phyloP scores from a whole-genome alignment of 495 filamentous ascomycete species.

The Extremus antarcticus region DNA sequence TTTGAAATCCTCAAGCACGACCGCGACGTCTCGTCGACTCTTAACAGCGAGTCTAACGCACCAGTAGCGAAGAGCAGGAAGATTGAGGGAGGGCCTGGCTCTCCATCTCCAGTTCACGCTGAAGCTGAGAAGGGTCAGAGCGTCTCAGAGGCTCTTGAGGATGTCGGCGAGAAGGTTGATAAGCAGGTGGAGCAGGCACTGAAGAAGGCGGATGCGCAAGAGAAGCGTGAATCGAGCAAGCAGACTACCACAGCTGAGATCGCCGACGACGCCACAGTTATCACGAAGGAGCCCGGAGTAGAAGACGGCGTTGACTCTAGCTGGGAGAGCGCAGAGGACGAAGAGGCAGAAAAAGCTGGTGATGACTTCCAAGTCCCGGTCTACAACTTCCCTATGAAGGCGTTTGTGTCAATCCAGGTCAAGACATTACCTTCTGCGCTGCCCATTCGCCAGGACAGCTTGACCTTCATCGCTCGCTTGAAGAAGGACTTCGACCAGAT shows the following conservation, averaged over 20 bases:
- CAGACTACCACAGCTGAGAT: slow-evolving; percentile 15
- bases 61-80: slow-evolving; percentile 26
- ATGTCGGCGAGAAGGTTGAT: slow-evolving; percentile 56
- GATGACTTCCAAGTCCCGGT: slow-evolving; percentile 48
- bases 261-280: slow-evolving; percentile 37
- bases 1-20: slow-evolving; percentile 32
- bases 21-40: slow-evolving; percentile 19
- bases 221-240: slow-evolving; percentile 7
- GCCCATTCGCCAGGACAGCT: slow-evolving; percentile 50
- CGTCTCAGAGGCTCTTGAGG: slow-evolving; percentile 59
- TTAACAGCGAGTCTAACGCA: slow-evolving; percentile 7
- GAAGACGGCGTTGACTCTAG: slow-evolving; percentile 16
- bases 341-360: slow-evolving; percentile 44
- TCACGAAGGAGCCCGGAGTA: slow-evolving; percentile 33
- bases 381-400: slow-evolving; percentile 90
- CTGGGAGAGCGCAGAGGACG: slow-evolving; percentile 35
- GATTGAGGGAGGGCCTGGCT: slow-evolving; percentile 23
- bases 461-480: slow-evolving; percentile 80
- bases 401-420: slow-evolving; percentile 75
- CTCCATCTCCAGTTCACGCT: slow-evolving; percentile 26
- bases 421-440: slow-evolving; percentile 30
- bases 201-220: slow-evolving; percentile 37
- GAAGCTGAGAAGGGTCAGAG: slow-evolving; percentile 22
- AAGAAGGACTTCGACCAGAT: slow-evolving; percentile 98
- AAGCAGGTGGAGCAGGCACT: slow-evolving; percentile 58